Evolutionary conservation across 2,329 filamentous ascomycete genomes (phyloP).

Genomic region (Xylariaceae sp.): DNA sequence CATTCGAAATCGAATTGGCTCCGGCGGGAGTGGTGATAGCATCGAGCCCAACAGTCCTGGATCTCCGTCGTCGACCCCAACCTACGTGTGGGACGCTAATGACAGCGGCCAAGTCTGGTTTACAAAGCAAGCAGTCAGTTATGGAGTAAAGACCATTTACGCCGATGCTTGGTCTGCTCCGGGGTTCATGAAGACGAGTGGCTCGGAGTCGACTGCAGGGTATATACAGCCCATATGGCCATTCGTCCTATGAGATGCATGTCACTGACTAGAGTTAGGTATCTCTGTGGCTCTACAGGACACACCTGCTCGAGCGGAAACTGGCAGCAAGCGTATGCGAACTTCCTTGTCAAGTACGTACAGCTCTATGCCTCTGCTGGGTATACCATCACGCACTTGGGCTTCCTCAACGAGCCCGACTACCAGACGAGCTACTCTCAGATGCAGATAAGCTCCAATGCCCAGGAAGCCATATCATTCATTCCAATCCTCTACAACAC

Average conservation of each 20-base stretch:
- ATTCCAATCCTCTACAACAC: conserved; percentile 34
- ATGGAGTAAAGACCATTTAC: conserved; percentile 35
- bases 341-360: conserved; percentile 43
- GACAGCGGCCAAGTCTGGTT: conserved; percentile 47
- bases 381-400: conserved; percentile 39
- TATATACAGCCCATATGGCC: conserved; percentile 4
- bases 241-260: no score
- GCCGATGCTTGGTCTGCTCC: conserved; percentile 42
- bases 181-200: conserved; percentile 43
- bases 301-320: conserved; percentile 34
- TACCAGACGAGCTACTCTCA: conserved; percentile 30
- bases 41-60: conserved; percentile 42
- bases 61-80: conserved; percentile 32
- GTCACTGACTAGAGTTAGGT: conserved; percentile 6
- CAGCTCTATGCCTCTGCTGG: conserved; percentile 39
- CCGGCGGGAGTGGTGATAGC: conserved; percentile 24
- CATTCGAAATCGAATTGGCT: conserved; percentile 44
- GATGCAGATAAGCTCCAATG: conserved; percentile 29
- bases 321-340: conserved; percentile 43
- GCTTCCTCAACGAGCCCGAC: conserved; percentile 44
- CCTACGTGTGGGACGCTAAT: conserved; percentile 41
- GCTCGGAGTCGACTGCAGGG: conserved; percentile 25
- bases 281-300: conserved; percentile 35
- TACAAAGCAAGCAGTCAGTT: conserved; percentile 41
- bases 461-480: conserved; percentile 25